A percentile compares a stretch with the other conserved stretches of the same genome.
Conservation (phyloP, 441 rosid species). For the Gossypium lobatum region DNA sequence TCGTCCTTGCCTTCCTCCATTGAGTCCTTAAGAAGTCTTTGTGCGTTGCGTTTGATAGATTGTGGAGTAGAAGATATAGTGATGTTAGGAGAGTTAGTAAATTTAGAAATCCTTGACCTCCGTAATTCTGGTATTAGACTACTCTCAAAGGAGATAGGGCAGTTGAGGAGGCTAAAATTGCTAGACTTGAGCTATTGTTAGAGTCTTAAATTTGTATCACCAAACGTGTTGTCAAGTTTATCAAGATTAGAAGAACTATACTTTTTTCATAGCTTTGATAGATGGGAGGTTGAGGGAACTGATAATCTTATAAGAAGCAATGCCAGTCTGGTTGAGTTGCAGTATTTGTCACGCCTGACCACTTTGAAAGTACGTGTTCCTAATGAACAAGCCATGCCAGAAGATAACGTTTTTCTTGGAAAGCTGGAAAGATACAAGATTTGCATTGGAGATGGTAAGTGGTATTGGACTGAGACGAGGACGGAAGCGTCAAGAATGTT, state of each 20-base stretch:
- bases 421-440: background rate
- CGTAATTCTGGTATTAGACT: background rate
- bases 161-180: background rate
- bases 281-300: background rate
- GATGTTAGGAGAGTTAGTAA: background rate
- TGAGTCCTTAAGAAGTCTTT: conserved; percentile 5
- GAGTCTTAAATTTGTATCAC: background rate
- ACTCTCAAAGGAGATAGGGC: background rate
- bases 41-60: conserved; percentile 15
- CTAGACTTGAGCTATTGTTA: background rate
- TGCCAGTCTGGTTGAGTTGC: conserved; percentile 7
- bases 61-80: background rate
- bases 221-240: conserved; percentile 5
- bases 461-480: background rate
- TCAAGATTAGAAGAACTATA: background rate
- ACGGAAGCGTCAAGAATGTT: background rate
- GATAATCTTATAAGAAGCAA: background rate
- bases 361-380: background rate
- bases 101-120: background rate
- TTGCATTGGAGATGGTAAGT: background rate
- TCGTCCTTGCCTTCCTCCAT: background rate
- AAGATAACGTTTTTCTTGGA: background rate
- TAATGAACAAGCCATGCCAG: background rate
- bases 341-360: background rate
- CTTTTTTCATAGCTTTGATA: background rate